Evolutionary conservation across 176 grass and related monocot species (phyloP), one percentile per base, ranked within the genome.

Genomic region (Saccharum spontaneum): DNA sequence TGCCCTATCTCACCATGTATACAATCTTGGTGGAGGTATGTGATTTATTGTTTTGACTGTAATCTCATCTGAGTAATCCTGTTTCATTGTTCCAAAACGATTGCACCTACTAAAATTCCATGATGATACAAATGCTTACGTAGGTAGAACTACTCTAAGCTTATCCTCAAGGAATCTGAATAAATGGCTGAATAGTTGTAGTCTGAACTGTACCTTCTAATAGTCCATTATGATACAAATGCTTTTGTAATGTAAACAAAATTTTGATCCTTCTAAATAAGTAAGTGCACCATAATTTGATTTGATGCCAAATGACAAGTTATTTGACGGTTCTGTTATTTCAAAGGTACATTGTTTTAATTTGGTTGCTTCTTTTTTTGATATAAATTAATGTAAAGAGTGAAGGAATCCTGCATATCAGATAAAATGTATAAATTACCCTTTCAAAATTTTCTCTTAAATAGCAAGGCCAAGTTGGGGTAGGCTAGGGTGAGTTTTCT

Each of bases 21-120:
- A 95, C 85, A 95, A 93, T 91, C 83, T 93, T 73, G 93, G 93
- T 86, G 86, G 66, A 91, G 93, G 93, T 95, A 82, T 31, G 93
- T 79, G 69, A 66, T 76, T 52, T 61, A 63, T 71, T 6, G 0
- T 44, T 67, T 75, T 88, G 39, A 23, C 62, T 83, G 28, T 76
- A 4, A 8, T 75, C 28, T 48, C 59, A 41, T 85, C 43, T 4
- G 8, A 48, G 44, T 60, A 39, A 16, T 16, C 73, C 34, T 0
- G 3, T 81, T 66, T 82, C 33, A 14, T 0, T 86, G 15, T 52
- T 85, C 36, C 86, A 30, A 79, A 50, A 54, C 12, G 5, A 62
- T 62, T 62, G 59, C n/a, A 62, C 59, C 59, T 62, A 62, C 10
- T 62, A 60, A 10, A n/a, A n/a, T 59, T 60, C 57, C 55, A 59